A percentile compares a stretch with the other conserved stretches of the same genome.
Conservation (phyloP, 148 eudicot species). For the Silene uniflora region DNA sequence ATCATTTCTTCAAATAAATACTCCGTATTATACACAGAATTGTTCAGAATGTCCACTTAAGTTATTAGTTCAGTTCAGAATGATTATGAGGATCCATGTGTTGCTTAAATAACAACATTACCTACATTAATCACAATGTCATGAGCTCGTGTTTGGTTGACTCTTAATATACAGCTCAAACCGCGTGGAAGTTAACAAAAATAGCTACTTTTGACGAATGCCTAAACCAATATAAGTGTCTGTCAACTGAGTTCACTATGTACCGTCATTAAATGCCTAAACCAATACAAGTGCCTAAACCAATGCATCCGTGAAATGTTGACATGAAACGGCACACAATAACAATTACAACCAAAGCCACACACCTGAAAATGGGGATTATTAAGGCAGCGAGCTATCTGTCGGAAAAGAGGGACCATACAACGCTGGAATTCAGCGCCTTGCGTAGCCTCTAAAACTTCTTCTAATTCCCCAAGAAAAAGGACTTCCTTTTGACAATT, state of each 20-base stretch:
- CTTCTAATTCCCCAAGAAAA: conserved; percentile 72
- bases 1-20: background rate
- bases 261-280: background rate
- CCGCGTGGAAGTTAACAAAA: background rate
- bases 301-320: background rate
- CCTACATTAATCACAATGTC: background rate
- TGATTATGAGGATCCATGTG: background rate
- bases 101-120: background rate
- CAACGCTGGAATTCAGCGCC: conserved; percentile 68
- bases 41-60: background rate
- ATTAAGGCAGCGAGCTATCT: conserved; percentile 53
- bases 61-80: background rate
- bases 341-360: background rate
- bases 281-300: no score
- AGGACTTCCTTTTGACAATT: conserved; percentile 72
- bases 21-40: background rate
- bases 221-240: background rate
- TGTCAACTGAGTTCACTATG: background rate
- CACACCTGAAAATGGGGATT: conserved; percentile 75
- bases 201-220: background rate
- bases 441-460: conserved; percentile 66
- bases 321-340: background rate
- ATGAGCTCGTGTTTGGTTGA: background rate
- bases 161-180: background rate
- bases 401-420: conserved; percentile 66